Percentiles rank a stretch among this genome's conserved stretches.
phyloP scores from a whole-genome alignment of 2,329 filamentous ascomycete genomes.

The Tothia fuscella region DNA sequence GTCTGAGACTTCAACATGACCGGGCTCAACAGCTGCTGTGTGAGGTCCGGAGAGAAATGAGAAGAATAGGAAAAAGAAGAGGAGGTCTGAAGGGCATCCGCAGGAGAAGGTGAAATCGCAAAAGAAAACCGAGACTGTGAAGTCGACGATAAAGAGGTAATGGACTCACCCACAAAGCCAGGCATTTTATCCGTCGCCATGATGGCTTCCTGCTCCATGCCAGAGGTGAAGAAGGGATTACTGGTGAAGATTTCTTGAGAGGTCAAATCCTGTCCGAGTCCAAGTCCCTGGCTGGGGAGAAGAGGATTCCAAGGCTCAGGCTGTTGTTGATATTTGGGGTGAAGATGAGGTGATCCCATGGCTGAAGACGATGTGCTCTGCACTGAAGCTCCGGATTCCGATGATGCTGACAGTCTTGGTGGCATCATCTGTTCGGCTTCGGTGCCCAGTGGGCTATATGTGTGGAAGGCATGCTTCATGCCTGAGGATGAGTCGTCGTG shows the following conservation, averaged over 20 bases:
- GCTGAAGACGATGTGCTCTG: conserved; percentile 37
- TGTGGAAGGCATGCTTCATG: not conserved
- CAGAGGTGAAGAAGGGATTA: conserved; percentile 7
- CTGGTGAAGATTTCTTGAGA: conserved; percentile 9
- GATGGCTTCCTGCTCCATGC: conserved; percentile 2
- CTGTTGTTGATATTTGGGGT: conserved; percentile 48
- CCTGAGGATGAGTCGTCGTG: not conserved
- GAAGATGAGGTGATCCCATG: conserved; percentile 42
- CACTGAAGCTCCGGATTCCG: conserved; percentile 39
- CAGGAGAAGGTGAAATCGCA: conserved; percentile 3
- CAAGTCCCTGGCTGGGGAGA: conserved; percentile 35
- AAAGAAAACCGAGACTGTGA: not conserved
- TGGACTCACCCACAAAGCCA: conserved; percentile 9
- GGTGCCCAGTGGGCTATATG: not conserved
- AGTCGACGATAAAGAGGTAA: not conserved
- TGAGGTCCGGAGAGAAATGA: not conserved
- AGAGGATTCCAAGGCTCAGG: conserved; percentile 45
- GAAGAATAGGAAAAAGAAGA: not conserved
- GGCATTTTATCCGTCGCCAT: conserved; percentile 6
- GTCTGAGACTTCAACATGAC: not conserved
- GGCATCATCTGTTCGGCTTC: conserved; percentile 5
- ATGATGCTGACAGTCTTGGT: conserved; percentile 30
- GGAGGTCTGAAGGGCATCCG: not conserved
- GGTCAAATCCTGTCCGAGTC: conserved; percentile 49
- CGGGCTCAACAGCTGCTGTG: not conserved